phyloP scores from a whole-genome alignment of 148 eudicot species.

The Nepenthes gracilis region DNA sequence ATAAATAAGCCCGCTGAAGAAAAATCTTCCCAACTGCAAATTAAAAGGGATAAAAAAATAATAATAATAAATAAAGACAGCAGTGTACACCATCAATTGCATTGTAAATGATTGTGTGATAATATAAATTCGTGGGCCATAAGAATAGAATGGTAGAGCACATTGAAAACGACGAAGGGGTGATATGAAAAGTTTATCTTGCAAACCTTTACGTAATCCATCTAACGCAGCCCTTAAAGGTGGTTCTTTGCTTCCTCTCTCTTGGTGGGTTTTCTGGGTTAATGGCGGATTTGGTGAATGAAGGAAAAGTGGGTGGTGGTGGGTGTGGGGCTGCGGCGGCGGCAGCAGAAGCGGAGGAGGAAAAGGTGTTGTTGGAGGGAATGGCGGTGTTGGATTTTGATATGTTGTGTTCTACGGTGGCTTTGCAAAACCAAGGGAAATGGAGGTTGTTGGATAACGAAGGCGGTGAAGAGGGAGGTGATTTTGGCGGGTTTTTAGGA shows the following conservation, averaged over 20 bases:
- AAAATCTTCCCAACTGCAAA: no score
- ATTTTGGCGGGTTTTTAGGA: slow-evolving; percentile 43
- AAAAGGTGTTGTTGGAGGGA: slow-evolving; percentile 42
- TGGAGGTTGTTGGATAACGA: slow-evolving; percentile 39
- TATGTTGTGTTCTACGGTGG: slow-evolving; percentile 75
- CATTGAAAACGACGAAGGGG: no score
- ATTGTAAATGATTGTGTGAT: no score
- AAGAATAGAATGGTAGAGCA: no score
- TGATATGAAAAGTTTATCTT: no score
- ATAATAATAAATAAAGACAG: no score
- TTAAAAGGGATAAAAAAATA: no score
- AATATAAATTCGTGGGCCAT: no score
- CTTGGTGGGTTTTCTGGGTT: background rate
- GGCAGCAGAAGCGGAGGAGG: slow-evolving; percentile 37
- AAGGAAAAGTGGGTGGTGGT: slow-evolving; percentile 10
- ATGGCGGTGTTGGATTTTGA: slow-evolving; percentile 69
- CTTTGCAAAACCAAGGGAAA: slow-evolving; percentile 73
- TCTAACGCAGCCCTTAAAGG: background rate
- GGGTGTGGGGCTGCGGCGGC: slow-evolving; percentile 9
- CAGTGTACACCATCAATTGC: no score
- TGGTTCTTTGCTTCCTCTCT: background rate
- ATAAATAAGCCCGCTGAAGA: no score
- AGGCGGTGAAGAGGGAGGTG: slow-evolving; percentile 19
- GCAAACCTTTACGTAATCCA: no score
- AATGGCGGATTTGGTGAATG: slow-evolving; percentile 27